phyloP scores from a whole-genome alignment of 2,329 filamentous ascomycete genomes.

The Colletotrichum caudatum region DNA sequence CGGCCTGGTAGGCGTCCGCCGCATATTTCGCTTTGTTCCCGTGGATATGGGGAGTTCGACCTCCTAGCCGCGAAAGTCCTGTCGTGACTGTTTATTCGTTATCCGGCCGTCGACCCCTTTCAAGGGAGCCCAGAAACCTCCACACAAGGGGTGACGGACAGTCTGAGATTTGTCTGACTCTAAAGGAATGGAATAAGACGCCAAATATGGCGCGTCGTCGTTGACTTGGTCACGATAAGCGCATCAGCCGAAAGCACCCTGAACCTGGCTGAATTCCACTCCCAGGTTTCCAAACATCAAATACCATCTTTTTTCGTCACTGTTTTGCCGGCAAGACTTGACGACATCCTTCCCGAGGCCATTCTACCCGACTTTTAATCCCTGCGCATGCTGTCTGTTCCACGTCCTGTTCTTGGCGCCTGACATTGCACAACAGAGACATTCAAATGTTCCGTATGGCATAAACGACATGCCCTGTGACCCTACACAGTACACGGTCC shows the following conservation, averaged over 20 bases:
- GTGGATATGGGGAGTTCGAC: slow-evolving; percentile 24
- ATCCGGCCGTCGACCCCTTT: slow-evolving; percentile 35
- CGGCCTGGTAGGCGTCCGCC: slow-evolving; percentile 19
- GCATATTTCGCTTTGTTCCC: slow-evolving; percentile 35
- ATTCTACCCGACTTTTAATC: neutral
- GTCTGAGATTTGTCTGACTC: slow-evolving; percentile 27
- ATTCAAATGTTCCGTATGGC: slow-evolving; percentile 10
- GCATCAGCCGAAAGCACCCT: slow-evolving; percentile 22
- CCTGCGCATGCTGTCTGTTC: neutral
- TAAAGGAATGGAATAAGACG: slow-evolving; percentile 19
- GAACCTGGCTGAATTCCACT: slow-evolving; percentile 11
- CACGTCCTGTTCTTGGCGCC: slow-evolving; percentile 9
- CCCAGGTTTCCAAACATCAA: slow-evolving; percentile 5
- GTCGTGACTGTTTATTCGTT: slow-evolving; percentile 2
- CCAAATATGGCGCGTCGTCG: neutral
- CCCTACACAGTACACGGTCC: neutral
- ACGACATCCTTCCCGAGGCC: neutral
- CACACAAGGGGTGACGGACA: slow-evolving; percentile 24
- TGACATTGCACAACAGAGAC: slow-evolving; percentile 4
- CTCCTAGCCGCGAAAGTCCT: slow-evolving; percentile 16
- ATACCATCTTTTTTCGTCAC: slow-evolving; percentile 1
- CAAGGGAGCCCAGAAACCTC: slow-evolving; percentile 24
- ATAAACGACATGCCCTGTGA: slow-evolving; percentile 23
- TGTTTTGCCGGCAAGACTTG: slow-evolving; percentile 6
- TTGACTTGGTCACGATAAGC: slow-evolving; percentile 17